These are phyloP conservation scores for Dentipellis fragilis DNA, from an alignment of 768 basidiomycete species.

Conservation along the genomic window DNA sequence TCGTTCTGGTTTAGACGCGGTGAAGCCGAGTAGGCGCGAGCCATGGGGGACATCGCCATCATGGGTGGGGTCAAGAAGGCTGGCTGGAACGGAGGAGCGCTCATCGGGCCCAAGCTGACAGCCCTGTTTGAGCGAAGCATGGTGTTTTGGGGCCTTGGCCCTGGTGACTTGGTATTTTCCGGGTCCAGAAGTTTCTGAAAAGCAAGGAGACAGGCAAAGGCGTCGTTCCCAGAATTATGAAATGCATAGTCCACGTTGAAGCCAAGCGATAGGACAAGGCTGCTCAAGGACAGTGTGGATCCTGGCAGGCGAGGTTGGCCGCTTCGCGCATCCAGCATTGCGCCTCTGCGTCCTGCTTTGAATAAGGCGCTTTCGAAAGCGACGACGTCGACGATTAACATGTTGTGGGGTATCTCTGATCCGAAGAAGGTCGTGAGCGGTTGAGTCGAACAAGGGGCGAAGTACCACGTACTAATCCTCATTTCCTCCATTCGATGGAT, in stretches of 20 bases:
- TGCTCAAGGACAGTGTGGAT: constrained; percentile 52
- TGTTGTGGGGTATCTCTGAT: constrained; percentile 64
- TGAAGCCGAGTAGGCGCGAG: constrained; percentile 6
- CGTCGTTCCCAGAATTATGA: constrained; percentile 77
- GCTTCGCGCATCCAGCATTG: constrained; percentile 52
- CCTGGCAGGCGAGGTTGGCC: constrained; percentile 40
- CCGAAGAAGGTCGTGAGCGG: not conserved
- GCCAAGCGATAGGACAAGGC: constrained; percentile 51
- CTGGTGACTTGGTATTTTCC: constrained; percentile 24
- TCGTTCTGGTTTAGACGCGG: not conserved
- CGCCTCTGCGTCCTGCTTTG: constrained; percentile 41
- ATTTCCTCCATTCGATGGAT: constrained; percentile 63
- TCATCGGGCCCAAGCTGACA: constrained; percentile 1
- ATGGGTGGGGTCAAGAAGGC: constrained; percentile 7
- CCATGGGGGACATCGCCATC: constrained; percentile 1
- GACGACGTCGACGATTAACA: constrained; percentile 58
- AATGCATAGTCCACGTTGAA: constrained; percentile 31
- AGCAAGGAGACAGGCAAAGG: constrained; percentile 56
- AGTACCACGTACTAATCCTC: constrained; percentile 57
- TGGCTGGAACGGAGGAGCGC: constrained; percentile 7
- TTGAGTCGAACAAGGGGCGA: constrained; percentile 1
- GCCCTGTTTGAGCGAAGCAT: not conserved
- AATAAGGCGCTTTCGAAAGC: constrained; percentile 57
- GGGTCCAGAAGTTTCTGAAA: constrained; percentile 65
- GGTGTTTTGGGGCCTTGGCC: constrained; percentile 4